Evolutionary conservation across 73 alveolate species (phyloP).

Genomic region (Stentor coeruleus): DNA sequence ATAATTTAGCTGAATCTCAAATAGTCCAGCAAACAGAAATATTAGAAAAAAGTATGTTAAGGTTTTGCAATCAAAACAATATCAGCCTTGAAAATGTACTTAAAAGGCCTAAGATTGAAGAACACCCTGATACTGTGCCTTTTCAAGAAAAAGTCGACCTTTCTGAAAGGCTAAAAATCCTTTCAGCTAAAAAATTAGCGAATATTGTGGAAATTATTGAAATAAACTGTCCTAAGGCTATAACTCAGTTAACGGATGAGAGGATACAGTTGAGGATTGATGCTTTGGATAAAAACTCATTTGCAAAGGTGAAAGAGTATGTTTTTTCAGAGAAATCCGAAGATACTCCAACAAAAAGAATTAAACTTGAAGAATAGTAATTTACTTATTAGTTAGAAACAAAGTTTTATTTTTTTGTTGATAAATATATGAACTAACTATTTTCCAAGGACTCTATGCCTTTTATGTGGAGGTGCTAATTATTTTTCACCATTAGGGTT

Average conservation of each 20-base stretch:
- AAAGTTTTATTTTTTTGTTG: too few species aligned
- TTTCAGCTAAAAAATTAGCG: neutral
- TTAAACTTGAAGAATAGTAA: neutral
- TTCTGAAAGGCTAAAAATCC: constrained; percentile 25
- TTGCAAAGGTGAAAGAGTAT: neutral
- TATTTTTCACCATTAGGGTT: constrained; percentile 38
- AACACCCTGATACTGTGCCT: constrained; percentile 15
- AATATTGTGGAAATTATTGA: neutral
- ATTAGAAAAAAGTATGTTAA: constrained; percentile 11
- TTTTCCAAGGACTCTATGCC: too few species aligned
- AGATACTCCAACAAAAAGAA: neutral
- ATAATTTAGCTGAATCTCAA: constrained; percentile 23
- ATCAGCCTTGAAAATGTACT: neutral
- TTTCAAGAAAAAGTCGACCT: constrained; percentile 15
- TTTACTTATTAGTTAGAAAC: neutral
- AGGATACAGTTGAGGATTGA: constrained; percentile 16
- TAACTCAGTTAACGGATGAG: neutral
- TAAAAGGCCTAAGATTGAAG: constrained; percentile 5
- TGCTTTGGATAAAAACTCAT: constrained; percentile 1
- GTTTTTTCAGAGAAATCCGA: neutral
- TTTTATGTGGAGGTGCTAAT: neutral
- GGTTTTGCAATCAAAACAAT: constrained; percentile 20
- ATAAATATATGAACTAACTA: too few species aligned
- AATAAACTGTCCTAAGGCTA: constrained; percentile 7
- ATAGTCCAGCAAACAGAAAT: constrained; percentile 15